These are phyloP conservation scores for Aeschynomene evenia DNA, from an alignment of 306 rosid genomes.

Conservation along the genomic window DNA sequence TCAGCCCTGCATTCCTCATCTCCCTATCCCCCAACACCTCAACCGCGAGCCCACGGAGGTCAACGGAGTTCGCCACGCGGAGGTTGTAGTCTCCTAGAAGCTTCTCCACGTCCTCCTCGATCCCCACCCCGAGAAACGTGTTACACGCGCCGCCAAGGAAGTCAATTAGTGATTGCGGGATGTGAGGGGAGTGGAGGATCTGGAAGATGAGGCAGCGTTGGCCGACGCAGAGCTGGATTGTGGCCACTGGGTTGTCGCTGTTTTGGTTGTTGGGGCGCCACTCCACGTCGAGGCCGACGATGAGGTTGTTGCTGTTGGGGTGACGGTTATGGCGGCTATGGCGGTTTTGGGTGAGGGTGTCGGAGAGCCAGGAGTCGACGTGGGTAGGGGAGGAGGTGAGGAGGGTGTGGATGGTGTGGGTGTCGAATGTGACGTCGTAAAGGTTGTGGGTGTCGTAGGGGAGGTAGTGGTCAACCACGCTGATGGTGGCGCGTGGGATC, in stretches of 20 bases:
- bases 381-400: conserved; percentile 32
- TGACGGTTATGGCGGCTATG: background rate
- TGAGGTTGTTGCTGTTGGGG: background rate
- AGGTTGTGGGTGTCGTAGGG: conserved; percentile 19
- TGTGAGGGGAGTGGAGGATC: conserved; percentile 26
- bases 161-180: conserved; percentile 22
- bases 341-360: background rate
- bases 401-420: conserved; percentile 28
- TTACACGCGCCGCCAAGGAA: conserved; percentile 7
- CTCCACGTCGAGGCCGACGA: conserved; percentile 43
- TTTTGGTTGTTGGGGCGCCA: conserved; percentile 46
- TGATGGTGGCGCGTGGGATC: background rate
- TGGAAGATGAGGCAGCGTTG: conserved; percentile 42
- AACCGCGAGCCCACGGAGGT: conserved; percentile 30
- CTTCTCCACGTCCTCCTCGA: conserved; percentile 32
- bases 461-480: background rate
- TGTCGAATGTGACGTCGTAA: conserved; percentile 29
- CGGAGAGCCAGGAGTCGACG: conserved; percentile 39
- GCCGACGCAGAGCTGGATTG: conserved; percentile 35
- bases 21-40: background rate
- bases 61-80: conserved; percentile 9
- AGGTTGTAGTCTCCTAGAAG: conserved; percentile 24
- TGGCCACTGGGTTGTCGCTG: conserved; percentile 25
- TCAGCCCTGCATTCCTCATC: background rate
- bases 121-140: conserved; percentile 43